phyloP scores from a whole-genome alignment of 225 moss, liverwort and hornwort genomes.

The Marchantia polymorpha region DNA sequence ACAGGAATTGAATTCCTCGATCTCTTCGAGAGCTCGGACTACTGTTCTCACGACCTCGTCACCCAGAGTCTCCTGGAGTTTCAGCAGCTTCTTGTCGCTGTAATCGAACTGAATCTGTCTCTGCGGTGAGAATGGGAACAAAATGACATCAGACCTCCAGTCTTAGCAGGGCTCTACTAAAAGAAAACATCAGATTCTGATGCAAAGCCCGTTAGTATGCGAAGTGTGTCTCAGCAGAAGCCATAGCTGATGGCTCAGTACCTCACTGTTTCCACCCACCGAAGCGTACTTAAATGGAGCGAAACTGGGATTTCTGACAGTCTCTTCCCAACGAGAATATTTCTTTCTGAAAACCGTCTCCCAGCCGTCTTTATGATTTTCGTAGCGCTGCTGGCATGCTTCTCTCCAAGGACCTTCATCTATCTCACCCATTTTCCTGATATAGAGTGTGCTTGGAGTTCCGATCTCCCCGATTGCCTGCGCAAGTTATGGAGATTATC shows the following conservation, averaged over 20 bases:
- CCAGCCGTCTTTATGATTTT: not conserved
- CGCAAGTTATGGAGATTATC: not conserved
- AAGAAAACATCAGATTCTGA: not conserved
- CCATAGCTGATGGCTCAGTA: not conserved
- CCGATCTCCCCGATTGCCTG: not conserved
- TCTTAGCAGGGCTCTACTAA: not conserved
- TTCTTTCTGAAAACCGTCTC: not conserved
- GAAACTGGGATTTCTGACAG: not conserved
- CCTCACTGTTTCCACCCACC: not conserved
- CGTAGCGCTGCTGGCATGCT: not conserved
- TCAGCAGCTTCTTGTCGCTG: not conserved
- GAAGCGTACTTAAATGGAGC: not conserved
- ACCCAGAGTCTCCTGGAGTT: not conserved
- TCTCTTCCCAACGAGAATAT: not conserved
- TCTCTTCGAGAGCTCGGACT: not conserved
- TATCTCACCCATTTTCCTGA: not conserved
- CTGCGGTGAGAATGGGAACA: not conserved
- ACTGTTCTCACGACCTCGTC: not conserved
- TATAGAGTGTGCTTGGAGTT: not conserved
- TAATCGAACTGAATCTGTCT: not conserved
- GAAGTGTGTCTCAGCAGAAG: too few species aligned
- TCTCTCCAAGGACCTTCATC: slow-evolving; percentile 2
- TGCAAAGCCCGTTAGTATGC: not conserved
- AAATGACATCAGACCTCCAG: not conserved
- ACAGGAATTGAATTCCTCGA: not conserved